Percentiles rank a stretch among this genome's conserved stretches.
phyloP scores from a whole-genome alignment of 1,139 yeast species.

The Chernovozyma sophiae-reginae region DNA sequence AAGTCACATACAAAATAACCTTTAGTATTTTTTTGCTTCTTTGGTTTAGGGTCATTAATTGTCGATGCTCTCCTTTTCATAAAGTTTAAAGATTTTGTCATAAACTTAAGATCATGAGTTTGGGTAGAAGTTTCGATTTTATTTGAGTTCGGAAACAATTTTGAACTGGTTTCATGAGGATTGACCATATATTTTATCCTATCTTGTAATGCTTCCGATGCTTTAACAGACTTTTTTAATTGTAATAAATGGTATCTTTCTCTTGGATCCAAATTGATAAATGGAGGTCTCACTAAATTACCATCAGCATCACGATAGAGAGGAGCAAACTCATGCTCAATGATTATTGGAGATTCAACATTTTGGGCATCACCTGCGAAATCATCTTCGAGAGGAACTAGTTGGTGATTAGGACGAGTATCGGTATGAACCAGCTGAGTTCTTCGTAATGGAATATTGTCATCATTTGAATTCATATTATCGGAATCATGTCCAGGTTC shows the following conservation, averaged over 20 bases:
- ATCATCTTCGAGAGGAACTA: too few relatives aligned
- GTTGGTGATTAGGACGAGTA: too few relatives aligned
- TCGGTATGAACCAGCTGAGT: background rate
- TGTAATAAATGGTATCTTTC: constrained; percentile 43
- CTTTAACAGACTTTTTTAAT: constrained; percentile 35
- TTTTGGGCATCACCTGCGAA: background rate
- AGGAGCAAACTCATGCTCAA: constrained; percentile 31
- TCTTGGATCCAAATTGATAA: constrained; percentile 41
- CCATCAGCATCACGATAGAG: constrained; percentile 35
- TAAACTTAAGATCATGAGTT: constrained; percentile 31
- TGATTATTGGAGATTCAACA: constrained; percentile 5
- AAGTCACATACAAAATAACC: constrained; percentile 36
- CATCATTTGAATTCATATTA: background rate
- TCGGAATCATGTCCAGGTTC: background rate
- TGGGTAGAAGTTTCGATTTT: constrained; percentile 43
- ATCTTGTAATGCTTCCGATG: constrained; percentile 29
- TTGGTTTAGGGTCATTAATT: constrained; percentile 1
- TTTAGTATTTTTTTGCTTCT: constrained; percentile 16
- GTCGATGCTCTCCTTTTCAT: background rate
- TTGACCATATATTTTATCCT: constrained; percentile 37
- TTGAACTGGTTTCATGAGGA: constrained; percentile 34
- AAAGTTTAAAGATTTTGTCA: constrained; percentile 17
- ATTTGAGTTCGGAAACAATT: constrained; percentile 11
- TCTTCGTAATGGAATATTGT: background rate
- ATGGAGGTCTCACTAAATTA: constrained; percentile 43